A percentile compares a stretch with the other conserved stretches of the same genome.
Conservation (phyloP, 176 grass and related monocot species). For the Poa pratensis region DNA sequence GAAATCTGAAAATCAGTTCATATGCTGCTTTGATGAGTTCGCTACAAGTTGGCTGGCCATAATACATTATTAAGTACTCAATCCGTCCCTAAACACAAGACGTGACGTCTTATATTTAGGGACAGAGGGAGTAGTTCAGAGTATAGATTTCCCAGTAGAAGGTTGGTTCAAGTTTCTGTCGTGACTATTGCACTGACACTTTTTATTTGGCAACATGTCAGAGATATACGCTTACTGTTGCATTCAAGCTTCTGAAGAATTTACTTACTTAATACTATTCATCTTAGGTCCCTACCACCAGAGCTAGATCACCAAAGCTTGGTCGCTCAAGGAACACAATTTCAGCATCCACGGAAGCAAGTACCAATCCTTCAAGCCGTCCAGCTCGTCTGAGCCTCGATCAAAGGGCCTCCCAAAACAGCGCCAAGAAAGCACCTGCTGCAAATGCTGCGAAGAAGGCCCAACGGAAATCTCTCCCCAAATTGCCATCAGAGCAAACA, state of each 20-base stretch:
- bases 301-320: conserved; percentile 70
- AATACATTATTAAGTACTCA: not conserved
- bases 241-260: conserved; percentile 16
- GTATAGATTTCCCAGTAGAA: not conserved
- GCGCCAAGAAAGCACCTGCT: conserved; percentile 34
- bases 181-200: not conserved
- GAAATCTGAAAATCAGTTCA: not conserved
- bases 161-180: conserved; percentile 2
- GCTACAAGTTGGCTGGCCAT: not conserved
- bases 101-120: too few relatives aligned
- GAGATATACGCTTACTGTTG: not conserved
- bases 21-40: conserved; percentile 11
- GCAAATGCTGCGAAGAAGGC: conserved; percentile 44
- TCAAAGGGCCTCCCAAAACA: conserved; percentile 43
- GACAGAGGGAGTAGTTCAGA: not conserved
- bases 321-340: conserved; percentile 57
- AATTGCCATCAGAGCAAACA: conserved; percentile 61
- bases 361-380: conserved; percentile 25
- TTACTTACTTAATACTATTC: conserved; percentile 21
- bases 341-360: conserved; percentile 26
- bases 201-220: not conserved
- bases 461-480: conserved; percentile 58
- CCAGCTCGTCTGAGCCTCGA: conserved; percentile 57
- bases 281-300: conserved; percentile 63
- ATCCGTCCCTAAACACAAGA: too few relatives aligned